phyloP scores from a whole-genome alignment of 176 grass and related monocot genomes.

The Oryza glumipatula region DNA sequence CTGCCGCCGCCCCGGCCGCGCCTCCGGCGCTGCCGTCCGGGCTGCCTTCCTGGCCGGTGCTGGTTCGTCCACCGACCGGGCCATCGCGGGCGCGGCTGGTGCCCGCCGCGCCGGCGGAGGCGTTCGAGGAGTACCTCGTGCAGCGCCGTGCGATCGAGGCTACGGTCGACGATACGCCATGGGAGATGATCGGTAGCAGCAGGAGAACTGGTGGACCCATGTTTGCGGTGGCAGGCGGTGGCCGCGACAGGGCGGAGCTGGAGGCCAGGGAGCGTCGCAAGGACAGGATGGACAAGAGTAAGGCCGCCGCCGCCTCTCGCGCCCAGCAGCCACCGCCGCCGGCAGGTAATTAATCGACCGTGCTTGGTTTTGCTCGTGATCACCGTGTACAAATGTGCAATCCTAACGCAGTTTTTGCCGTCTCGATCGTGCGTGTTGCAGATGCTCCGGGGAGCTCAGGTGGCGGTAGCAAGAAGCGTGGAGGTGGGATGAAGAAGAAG shows the following conservation, averaged over 20 bases:
- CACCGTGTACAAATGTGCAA: background rate
- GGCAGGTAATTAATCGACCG: background rate
- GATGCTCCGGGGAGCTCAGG: background rate
- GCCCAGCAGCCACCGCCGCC: background rate
- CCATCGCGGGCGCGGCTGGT: background rate
- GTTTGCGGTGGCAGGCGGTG: background rate
- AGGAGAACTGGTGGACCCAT: too few species aligned
- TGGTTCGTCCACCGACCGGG: background rate
- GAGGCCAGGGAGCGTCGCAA: background rate
- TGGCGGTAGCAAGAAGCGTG: background rate
- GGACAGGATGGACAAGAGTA: constrained; percentile 14
- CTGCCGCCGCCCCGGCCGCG: too few species aligned
- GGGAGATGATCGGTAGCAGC: too few species aligned
- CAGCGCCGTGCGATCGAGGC: background rate
- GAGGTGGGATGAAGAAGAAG: background rate
- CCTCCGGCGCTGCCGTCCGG: too few species aligned
- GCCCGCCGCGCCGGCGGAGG: too few species aligned
- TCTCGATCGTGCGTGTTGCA: background rate
- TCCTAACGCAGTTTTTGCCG: background rate
- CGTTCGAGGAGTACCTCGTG: constrained; percentile 19
- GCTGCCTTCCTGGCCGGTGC: too few species aligned
- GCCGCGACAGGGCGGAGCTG: background rate
- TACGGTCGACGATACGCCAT: background rate
- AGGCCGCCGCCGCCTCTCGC: background rate
- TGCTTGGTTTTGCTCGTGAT: background rate